Conservation (phyloP, 495 filamentous ascomycete species). For the Lepidopterella palustris region DNA sequence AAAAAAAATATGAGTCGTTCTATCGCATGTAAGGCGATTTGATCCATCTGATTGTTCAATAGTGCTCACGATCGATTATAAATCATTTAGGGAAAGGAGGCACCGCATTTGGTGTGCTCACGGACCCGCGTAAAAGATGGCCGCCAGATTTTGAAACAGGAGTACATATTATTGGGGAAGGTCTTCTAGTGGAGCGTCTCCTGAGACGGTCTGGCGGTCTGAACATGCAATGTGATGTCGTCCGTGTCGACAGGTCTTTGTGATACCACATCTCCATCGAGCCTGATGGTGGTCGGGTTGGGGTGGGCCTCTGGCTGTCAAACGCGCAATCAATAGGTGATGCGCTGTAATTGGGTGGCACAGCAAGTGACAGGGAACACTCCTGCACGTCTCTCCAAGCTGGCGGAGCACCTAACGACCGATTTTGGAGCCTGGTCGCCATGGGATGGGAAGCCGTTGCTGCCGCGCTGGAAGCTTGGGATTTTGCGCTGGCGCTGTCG, state of each 20-base stretch:
- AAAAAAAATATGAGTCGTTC: too few relatives aligned
- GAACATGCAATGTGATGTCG: background rate
- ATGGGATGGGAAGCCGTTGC: constrained; percentile 9
- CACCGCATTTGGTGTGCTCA: background rate
- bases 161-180: background rate
- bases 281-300: background rate
- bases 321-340: background rate
- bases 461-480: background rate
- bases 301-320: background rate
- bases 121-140: background rate
- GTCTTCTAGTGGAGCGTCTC: background rate
- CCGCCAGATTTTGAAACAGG: constrained; percentile 1
- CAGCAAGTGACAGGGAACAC: constrained; percentile 3
- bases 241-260: background rate
- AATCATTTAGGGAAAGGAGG: background rate
- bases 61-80: background rate
- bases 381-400: constrained; percentile 15
- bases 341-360: constrained; percentile 3
- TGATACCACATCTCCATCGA: background rate
- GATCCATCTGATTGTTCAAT: background rate
- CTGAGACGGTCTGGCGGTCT: background rate
- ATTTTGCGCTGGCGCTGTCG: constrained; percentile 11
- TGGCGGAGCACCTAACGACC: constrained; percentile 12
- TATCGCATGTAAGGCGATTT: too few relatives aligned
- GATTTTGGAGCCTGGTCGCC: constrained; percentile 5